Percentiles rank a stretch among this genome's conserved stretches.
Evolutionary conservation across 2,329 filamentous ascomycete genomes (phyloP).

Genomic region (Penicillium polonicum): DNA sequence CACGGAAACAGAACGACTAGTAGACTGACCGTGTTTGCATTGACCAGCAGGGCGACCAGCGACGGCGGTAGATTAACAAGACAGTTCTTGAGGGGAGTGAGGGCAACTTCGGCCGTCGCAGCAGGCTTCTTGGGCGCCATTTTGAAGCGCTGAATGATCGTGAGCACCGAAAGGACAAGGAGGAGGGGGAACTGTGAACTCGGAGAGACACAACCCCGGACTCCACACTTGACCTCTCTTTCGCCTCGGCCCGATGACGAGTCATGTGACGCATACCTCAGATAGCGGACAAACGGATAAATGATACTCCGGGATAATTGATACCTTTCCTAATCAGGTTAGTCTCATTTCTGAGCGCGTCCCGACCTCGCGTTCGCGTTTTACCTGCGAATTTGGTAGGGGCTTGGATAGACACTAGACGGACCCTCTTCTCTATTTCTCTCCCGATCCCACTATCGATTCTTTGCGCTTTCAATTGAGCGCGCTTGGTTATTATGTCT

Average conservation of each 20-base stretch:
- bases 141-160: constrained; percentile 22
- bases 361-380: constrained; percentile 14
- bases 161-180: constrained; percentile 11
- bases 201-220: constrained; percentile 21
- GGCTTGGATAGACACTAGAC: constrained; percentile 11
- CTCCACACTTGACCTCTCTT: constrained; percentile 24
- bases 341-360: constrained; percentile 18
- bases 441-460: constrained; percentile 20
- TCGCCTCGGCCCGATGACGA: constrained; percentile 31
- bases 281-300: constrained; percentile 8
- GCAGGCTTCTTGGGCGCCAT: constrained; percentile 54
- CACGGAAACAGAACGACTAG: constrained; percentile 2
- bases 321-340: constrained; percentile 6
- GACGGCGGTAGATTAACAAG: constrained; percentile 87
- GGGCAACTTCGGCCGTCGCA: constrained; percentile 75
- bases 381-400: constrained; percentile 12
- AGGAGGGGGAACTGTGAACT: constrained; percentile 14
- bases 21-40: constrained; percentile 76
- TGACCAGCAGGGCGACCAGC: constrained; percentile 79
- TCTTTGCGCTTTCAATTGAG: constrained; percentile 24
- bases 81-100: constrained; percentile 89
- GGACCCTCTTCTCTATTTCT: constrained; percentile 15
- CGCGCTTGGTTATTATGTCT: constrained; percentile 62
- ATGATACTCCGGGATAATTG: neutral
- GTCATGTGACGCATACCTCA: constrained; percentile 15